Conservation (phyloP, 2,329 filamentous ascomycete genomes). For the Fusarium bulbicola region DNA sequence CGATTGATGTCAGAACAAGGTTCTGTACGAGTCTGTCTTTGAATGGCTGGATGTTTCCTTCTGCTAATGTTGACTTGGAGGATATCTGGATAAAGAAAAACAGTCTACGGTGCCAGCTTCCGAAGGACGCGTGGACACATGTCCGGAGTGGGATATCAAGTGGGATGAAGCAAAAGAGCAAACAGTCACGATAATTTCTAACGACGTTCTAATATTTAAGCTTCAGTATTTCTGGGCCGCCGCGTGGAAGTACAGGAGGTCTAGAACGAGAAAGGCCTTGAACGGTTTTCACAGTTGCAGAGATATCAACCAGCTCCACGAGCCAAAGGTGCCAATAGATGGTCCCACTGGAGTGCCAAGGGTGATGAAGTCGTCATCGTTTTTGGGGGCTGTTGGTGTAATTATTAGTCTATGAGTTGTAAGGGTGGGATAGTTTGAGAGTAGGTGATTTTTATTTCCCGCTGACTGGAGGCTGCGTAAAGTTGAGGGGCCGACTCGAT, state of each 20-base stretch:
- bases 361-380: slow-evolving; percentile 11
- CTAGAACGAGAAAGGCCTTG: neutral
- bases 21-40: neutral
- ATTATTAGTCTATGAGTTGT: neutral
- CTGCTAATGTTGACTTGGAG: neutral
- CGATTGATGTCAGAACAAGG: neutral
- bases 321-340: neutral
- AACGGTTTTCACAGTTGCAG: neutral
- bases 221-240: slow-evolving; percentile 6
- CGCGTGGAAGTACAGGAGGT: neutral
- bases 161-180: slow-evolving; percentile 10
- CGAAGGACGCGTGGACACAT: slow-evolving; percentile 8
- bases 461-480: neutral
- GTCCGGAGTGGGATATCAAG: slow-evolving; percentile 16
- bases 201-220: neutral
- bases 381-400: neutral
- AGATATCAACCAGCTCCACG: neutral
- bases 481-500: neutral
- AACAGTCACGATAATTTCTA: neutral
- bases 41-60: neutral
- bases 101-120: neutral
- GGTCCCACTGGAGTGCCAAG: neutral
- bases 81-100: neutral
- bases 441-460: neutral
- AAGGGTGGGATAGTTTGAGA: neutral